These are phyloP conservation scores for Ophiostoma sp. DNA, from an alignment of 2,329 filamentous ascomycete species.

Conservation along the genomic window DNA sequence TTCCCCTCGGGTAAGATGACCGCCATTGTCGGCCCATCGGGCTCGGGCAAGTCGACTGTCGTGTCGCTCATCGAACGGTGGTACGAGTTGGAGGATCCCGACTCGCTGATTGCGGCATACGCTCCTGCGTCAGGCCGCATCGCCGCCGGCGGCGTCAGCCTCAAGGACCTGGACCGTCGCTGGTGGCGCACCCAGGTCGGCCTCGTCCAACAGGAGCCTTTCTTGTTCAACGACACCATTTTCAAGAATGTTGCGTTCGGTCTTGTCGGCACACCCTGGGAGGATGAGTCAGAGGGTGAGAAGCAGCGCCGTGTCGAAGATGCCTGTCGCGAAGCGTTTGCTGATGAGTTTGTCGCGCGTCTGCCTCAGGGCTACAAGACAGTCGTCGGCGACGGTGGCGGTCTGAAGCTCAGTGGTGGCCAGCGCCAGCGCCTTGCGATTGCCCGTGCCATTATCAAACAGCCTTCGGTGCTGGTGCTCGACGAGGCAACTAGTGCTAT, in stretches of 20 bases:
- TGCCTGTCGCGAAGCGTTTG: constrained; percentile 63
- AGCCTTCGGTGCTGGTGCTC: constrained; percentile 31
- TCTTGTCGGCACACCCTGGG: constrained; percentile 40
- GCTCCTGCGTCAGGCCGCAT: background rate
- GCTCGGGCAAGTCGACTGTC: constrained; percentile 77
- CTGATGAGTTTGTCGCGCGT: constrained; percentile 61
- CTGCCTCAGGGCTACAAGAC: constrained; percentile 66
- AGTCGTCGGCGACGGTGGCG: constrained; percentile 71
- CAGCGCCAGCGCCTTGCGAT: constrained; percentile 76
- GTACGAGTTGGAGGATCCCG: constrained; percentile 50
- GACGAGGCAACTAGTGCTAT: constrained; percentile 41
- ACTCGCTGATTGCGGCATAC: background rate
- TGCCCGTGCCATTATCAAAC: constrained; percentile 31
- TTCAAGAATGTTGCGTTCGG: constrained; percentile 52
- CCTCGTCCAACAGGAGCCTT: constrained; percentile 38
- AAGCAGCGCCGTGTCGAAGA: constrained; percentile 54
- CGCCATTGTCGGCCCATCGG: constrained; percentile 73
- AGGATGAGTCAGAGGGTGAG: constrained; percentile 34
- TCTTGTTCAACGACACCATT: constrained; percentile 44
- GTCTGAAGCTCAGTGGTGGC: constrained; percentile 67
- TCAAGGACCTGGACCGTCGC: constrained; percentile 53
- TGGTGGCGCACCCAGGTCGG: constrained; percentile 50
- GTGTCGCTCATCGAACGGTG: constrained; percentile 64
- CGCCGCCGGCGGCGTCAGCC: constrained; percentile 28
- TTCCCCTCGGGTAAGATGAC: constrained; percentile 65